Percentiles rank a stretch among this genome's conserved stretches.
These are phyloP conservation scores for Puccinia hordei DNA, from an alignment of 1,284 basidiomycete species.

Conservation along the genomic window DNA sequence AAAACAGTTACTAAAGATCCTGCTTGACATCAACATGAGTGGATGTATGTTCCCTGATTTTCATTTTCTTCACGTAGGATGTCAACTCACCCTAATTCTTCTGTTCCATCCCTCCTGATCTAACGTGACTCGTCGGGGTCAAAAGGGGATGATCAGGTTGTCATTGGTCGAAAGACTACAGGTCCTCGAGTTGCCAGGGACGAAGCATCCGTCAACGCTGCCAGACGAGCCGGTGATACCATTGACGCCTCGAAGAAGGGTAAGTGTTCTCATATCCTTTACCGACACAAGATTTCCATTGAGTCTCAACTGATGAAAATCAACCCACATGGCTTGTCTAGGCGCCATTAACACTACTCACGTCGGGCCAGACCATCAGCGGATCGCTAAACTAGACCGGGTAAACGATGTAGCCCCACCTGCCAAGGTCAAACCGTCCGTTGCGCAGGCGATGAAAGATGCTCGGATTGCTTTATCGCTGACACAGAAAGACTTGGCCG, in stretches of 20 bases:
- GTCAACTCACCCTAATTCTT: neutral
- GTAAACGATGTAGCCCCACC: conserved; percentile 43
- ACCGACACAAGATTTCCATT: neutral
- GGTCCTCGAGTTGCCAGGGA: conserved; percentile 33
- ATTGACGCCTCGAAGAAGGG: conserved; percentile 35
- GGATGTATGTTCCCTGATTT: neutral
- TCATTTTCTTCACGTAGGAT: neutral
- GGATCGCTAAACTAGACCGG: conserved; percentile 45
- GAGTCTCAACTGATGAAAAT: neutral
- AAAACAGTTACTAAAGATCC: neutral
- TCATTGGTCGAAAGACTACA: conserved; percentile 34
- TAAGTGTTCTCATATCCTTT: neutral
- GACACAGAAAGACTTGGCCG: conserved; percentile 45
- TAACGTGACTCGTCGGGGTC: neutral
- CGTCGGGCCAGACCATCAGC: conserved; percentile 42
- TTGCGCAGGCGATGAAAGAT: conserved; percentile 43
- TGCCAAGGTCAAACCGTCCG: conserved; percentile 32
- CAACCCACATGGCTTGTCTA: neutral
- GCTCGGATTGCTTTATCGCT: conserved; percentile 36
- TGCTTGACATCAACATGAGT: neutral
- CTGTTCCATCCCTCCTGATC: neutral
- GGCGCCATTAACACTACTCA: conserved; percentile 33
- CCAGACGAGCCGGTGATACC: conserved; percentile 37
- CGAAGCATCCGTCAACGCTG: conserved; percentile 29
- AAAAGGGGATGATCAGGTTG: conserved; percentile 43